Percentiles rank a stretch among this genome's conserved stretches.
Evolutionary conservation across 805 yeast genomes (phyloP).

Genomic region (Sungouiozyma ichnusensis): DNA sequence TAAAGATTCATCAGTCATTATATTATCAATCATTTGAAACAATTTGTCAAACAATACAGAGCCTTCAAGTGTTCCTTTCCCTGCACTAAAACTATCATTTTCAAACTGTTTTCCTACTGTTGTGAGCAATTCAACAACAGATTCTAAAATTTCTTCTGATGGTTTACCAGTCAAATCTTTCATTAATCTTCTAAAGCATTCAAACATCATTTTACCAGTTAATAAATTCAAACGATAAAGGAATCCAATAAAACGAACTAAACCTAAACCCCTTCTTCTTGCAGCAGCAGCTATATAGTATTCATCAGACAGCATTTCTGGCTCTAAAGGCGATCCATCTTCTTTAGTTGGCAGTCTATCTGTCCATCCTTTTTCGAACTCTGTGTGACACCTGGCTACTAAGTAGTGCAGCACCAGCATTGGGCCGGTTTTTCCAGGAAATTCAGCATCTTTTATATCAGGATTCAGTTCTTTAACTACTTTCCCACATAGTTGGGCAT

Average conservation of each 20-base stretch:
- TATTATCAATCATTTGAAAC: conserved; percentile 43
- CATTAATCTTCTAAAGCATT: conserved; percentile 56
- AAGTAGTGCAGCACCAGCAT: conserved; percentile 68
- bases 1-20: conserved; percentile 44
- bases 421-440: conserved; percentile 50
- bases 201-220: conserved; percentile 61
- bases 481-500: conserved; percentile 83
- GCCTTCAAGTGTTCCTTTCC: conserved; percentile 31
- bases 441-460: conserved; percentile 51
- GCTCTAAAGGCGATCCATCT: conserved; percentile 68
- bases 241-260: conserved; percentile 92
- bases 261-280: conserved; percentile 95
- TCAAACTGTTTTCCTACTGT: conserved; percentile 80
- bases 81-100: conserved; percentile 21
- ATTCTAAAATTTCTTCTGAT: conserved; percentile 84
- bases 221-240: conserved; percentile 69
- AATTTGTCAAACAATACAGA: conserved; percentile 45
- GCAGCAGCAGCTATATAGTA: conserved; percentile 81
- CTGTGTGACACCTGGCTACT: conserved; percentile 79
- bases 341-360: conserved; percentile 72
- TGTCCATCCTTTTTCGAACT: conserved; percentile 92
- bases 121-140: conserved; percentile 67
- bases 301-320: conserved; percentile 90
- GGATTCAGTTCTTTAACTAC: conserved; percentile 56
- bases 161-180: conserved; percentile 48